Percentiles rank a stretch among this genome's conserved stretches.
Conservation (phyloP, 495 filamentous ascomycete species). For the Aspergillus nanangensis region DNA sequence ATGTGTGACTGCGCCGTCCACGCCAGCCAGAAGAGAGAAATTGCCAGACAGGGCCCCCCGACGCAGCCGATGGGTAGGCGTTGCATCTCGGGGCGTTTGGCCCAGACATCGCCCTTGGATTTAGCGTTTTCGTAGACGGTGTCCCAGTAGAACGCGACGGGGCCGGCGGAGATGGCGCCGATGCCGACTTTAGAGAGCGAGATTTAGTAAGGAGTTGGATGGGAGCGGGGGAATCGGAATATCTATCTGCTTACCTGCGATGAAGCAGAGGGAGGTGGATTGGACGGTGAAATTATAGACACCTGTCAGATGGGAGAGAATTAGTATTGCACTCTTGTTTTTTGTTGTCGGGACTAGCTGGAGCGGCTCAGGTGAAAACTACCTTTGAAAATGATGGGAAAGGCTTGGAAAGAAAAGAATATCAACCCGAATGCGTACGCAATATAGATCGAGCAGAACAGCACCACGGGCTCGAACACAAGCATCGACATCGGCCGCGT, state of each 20-base stretch:
- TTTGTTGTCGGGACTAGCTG: neutral
- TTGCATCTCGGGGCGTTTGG: constrained; percentile 52
- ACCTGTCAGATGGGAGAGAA: no score
- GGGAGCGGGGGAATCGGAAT: neutral
- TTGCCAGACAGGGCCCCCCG: constrained; percentile 57
- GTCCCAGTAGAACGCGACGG: constrained; percentile 52
- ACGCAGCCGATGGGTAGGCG: constrained; percentile 65
- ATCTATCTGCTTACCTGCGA: constrained; percentile 42
- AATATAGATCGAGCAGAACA: constrained; percentile 64
- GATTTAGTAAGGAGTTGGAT: neutral
- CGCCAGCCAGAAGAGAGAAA: constrained; percentile 68
- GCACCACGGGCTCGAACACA: constrained; percentile 57
- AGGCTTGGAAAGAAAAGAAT: constrained; percentile 64
- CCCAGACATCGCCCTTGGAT: constrained; percentile 31
- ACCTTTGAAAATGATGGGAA: constrained; percentile 58
- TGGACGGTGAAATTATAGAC: constrained; percentile 33
- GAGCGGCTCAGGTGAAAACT: no score
- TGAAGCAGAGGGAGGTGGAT: constrained; percentile 36
- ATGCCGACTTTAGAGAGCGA: constrained; percentile 27
- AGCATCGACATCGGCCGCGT: constrained; percentile 46
- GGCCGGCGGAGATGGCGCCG: constrained; percentile 29
- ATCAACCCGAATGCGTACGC: constrained; percentile 70
- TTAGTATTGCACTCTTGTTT: no score
- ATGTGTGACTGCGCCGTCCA: constrained; percentile 56
- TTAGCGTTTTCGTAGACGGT: constrained; percentile 42